Conservation (phyloP, 257 asterid species). For the Schizonepeta tenuifolia region DNA sequence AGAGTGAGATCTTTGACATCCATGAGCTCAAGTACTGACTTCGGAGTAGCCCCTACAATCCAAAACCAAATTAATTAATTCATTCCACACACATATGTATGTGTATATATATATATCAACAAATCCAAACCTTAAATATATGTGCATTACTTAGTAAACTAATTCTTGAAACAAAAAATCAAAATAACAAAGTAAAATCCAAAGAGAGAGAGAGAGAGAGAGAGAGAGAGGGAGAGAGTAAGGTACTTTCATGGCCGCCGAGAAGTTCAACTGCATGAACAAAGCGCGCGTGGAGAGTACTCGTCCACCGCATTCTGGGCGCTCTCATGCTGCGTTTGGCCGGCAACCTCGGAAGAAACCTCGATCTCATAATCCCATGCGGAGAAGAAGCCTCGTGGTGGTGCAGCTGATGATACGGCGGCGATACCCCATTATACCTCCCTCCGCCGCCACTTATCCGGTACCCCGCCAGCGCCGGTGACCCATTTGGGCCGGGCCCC, state of each 20-base stretch:
- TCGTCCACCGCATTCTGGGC: conserved; percentile 95
- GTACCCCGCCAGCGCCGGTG: conserved; percentile 26
- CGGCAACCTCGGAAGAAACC: conserved; percentile 62
- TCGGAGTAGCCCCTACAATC: conserved; percentile 83
- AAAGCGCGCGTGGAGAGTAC: conserved; percentile 82
- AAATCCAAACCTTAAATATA: no score
- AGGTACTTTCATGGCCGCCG: conserved; percentile 93
- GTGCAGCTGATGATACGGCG: conserved; percentile 35
- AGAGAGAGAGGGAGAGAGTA: background rate
- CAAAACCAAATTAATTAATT: background rate
- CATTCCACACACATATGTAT: background rate
- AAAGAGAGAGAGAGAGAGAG: background rate
- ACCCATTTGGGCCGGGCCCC: conserved; percentile 23
- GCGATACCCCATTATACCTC: conserved; percentile 28
- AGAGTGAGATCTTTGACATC: conserved; percentile 98
- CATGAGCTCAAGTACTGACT: conserved; percentile 94
- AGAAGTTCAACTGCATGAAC: conserved; percentile 97
- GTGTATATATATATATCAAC: no score
- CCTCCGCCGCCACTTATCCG: conserved; percentile 22
- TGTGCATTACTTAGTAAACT: no score
- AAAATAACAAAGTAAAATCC: background rate
- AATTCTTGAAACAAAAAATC: background rate
- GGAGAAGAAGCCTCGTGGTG: conserved; percentile 41
- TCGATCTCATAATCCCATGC: conserved; percentile 65
- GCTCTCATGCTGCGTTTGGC: conserved; percentile 81